Conservation (phyloP, 495 filamentous ascomycete genomes). For the Lophium mytilinum region DNA sequence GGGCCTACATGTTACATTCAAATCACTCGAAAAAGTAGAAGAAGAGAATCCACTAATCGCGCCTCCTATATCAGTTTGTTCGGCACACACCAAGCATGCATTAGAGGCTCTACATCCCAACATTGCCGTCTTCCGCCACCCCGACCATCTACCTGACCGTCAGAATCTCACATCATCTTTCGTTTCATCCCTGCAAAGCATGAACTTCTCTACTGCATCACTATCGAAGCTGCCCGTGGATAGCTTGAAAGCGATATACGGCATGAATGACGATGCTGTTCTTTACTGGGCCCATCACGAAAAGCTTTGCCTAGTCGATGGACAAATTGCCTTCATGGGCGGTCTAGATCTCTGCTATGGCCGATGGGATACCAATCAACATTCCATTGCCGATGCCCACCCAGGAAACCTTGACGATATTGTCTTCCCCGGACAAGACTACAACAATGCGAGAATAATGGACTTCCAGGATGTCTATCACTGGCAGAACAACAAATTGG, state of each 20-base stretch:
- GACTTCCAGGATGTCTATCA: constrained; percentile 82
- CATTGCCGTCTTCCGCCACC: constrained; percentile 86
- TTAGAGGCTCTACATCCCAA: constrained; percentile 76
- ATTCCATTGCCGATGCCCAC: constrained; percentile 81
- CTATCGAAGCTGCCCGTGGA: constrained; percentile 55
- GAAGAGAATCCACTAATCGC: constrained; percentile 38
- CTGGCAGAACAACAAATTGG: constrained; percentile 81
- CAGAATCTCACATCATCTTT: constrained; percentile 47
- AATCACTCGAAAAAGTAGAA: constrained; percentile 39
- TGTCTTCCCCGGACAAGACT: constrained; percentile 88
- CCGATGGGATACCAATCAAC: constrained; percentile 53
- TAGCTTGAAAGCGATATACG: constrained; percentile 68
- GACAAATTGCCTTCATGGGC: constrained; percentile 82
- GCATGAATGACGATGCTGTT: constrained; percentile 68
- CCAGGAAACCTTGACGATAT: constrained; percentile 64
- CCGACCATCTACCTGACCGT: constrained; percentile 75
- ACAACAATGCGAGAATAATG: constrained; percentile 66
- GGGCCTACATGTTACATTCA: constrained; percentile 38
- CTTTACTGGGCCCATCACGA: constrained; percentile 96
- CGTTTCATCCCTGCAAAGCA: constrained; percentile 42
- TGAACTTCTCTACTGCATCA: constrained; percentile 44
- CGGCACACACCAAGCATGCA: constrained; percentile 74
- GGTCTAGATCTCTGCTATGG: constrained; percentile 62
- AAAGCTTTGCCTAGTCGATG: constrained; percentile 81
- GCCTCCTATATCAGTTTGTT: constrained; percentile 56